These are phyloP conservation scores for Ceratonia siliqua DNA, from an alignment of 306 rosid species.

Conservation along the genomic window DNA sequence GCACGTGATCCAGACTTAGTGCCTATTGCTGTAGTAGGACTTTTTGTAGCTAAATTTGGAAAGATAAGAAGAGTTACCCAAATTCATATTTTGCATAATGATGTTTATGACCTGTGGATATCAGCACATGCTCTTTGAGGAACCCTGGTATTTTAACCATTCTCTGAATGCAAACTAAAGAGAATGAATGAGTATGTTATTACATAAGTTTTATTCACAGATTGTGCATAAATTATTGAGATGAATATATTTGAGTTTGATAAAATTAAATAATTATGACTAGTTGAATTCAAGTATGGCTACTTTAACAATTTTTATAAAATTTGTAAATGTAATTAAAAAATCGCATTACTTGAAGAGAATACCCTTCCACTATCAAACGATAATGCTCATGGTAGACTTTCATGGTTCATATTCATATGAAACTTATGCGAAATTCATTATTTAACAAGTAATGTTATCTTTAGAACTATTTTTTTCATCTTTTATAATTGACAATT, in stretches of 20 bases:
- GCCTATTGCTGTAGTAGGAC: background rate
- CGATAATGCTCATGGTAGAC: constrained; percentile 6
- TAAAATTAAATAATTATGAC: too few species aligned
- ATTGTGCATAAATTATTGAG: too few species aligned
- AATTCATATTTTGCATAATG: background rate
- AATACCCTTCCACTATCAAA: background rate
- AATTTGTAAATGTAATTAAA: too few species aligned
- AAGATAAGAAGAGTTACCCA: background rate
- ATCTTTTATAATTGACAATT: too few species aligned
- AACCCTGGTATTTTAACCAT: background rate
- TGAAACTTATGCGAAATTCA: constrained; percentile 7
- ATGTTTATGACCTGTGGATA: background rate
- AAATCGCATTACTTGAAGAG: too few species aligned
- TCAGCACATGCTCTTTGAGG: background rate
- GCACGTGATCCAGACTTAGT: constrained; percentile 19
- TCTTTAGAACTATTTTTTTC: too few species aligned
- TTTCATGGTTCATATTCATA: background rate
- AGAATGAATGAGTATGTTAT: too few species aligned
- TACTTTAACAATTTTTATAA: too few species aligned
- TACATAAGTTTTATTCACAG: too few species aligned
- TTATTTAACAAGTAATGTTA: background rate
- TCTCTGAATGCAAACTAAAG: too few species aligned
- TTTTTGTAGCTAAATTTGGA: background rate
- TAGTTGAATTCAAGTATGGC: too few species aligned
- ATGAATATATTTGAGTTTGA: too few species aligned